Percentiles rank a stretch among this genome's conserved stretches.
These are phyloP conservation scores for Coffea eugenioides DNA, from an alignment of 257 asterid species.

Conservation along the genomic window DNA sequence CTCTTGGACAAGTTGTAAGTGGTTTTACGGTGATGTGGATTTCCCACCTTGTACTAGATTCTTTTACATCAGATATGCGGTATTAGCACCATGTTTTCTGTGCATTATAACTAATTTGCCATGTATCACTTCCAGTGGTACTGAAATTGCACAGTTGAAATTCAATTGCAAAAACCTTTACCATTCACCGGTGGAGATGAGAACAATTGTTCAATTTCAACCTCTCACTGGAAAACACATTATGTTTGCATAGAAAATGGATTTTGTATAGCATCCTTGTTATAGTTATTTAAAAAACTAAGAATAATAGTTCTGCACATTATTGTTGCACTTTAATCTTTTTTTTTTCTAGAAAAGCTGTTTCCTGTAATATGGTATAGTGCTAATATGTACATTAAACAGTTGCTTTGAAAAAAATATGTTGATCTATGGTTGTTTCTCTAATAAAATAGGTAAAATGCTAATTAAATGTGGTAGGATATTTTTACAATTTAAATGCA, in stretches of 20 bases:
- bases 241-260: neutral
- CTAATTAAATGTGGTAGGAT: neutral
- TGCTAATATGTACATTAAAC: neutral
- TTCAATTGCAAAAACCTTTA: neutral
- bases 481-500: neutral
- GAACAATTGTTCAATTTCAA: neutral
- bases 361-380: neutral
- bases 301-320: neutral
- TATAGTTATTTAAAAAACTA: neutral
- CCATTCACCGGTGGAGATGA: neutral
- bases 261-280: neutral
- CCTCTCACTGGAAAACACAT: neutral
- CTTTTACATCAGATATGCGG: neutral
- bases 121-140: neutral
- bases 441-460: neutral
- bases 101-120: neutral
- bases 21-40: constrained; percentile 14
- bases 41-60: constrained; percentile 4
- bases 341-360: neutral
- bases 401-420: neutral
- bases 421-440: neutral
- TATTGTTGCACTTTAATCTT: neutral
- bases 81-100: neutral
- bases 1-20: constrained; percentile 97
- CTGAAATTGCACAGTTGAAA: neutral